Percentiles rank a stretch among this genome's conserved stretches.
Conservation (phyloP, 2,329 filamentous ascomycete genomes). For the Aspergillus sp. region DNA sequence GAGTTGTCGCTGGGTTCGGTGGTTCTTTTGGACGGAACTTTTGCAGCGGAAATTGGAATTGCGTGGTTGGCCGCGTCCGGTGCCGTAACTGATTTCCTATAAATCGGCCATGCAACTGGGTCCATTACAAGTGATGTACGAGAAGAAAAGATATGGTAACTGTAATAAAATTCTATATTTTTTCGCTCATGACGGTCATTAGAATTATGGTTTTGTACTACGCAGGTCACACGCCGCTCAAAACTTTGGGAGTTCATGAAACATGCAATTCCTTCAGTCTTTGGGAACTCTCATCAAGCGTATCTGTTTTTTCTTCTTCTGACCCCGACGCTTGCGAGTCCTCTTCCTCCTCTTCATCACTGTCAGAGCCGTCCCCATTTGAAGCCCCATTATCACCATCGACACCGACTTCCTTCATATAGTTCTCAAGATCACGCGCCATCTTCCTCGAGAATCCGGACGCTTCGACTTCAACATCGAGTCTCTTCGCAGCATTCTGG, state of each 20-base stretch:
- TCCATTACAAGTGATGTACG: not conserved
- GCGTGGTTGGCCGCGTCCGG: conserved; percentile 41
- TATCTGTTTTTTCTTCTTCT: conserved; percentile 29
- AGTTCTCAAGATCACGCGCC: conserved; percentile 88
- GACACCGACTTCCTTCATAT: conserved; percentile 75
- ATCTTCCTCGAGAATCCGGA: conserved; percentile 97
- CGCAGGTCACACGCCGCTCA: not conserved
- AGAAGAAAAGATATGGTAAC: conserved; percentile 30
- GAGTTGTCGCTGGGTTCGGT: not conserved
- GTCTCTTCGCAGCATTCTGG: conserved; percentile 66
- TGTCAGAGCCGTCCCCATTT: conserved; percentile 43
- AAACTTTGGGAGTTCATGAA: conserved; percentile 29
- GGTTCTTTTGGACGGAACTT: conserved; percentile 31
- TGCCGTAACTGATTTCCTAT: conserved; percentile 31
- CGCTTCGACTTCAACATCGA: conserved; percentile 88
- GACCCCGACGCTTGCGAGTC: conserved; percentile 33
- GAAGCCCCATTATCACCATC: conserved; percentile 54
- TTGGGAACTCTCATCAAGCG: conserved; percentile 33
- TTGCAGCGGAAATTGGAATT: conserved; percentile 30
- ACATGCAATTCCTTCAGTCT: conserved; percentile 39
- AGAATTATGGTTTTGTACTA: not conserved
- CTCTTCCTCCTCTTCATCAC: conserved; percentile 39
- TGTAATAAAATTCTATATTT: conserved; percentile 7
- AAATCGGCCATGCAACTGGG: not conserved
- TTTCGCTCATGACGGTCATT: conserved; percentile 17